Conservation (phyloP, 768 basidiomycete species). For the Pisolithus microcarpus region DNA sequence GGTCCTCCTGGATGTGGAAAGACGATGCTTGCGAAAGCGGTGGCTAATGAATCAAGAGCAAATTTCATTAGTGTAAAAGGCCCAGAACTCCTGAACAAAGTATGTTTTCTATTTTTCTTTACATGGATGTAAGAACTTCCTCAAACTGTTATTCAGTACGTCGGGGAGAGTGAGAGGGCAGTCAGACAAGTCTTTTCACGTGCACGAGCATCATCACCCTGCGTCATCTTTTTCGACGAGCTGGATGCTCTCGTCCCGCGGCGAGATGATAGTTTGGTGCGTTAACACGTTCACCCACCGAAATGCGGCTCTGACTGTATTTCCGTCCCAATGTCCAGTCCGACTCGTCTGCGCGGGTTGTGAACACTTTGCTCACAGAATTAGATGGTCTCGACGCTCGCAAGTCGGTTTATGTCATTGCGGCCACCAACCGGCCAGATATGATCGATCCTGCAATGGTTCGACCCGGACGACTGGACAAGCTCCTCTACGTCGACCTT, state of each 20-base stretch:
- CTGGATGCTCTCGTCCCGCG: constrained; percentile 87
- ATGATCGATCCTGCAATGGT: constrained; percentile 99
- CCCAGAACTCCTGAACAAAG: constrained; percentile 95
- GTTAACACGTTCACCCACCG: constrained; percentile 16
- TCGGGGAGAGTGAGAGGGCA: constrained; percentile 94
- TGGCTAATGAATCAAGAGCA: constrained; percentile 90
- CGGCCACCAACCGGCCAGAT: constrained; percentile 91
- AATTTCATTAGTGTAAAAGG: constrained; percentile 99
- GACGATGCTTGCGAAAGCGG: constrained; percentile 95
- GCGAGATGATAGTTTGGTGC: constrained; percentile 80
- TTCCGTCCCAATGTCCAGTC: constrained; percentile 42
- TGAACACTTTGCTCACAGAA: constrained; percentile 87
- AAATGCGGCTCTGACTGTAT: not conserved
- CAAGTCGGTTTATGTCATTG: constrained; percentile 87
- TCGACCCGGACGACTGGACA: constrained; percentile 91
- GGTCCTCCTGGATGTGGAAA: constrained; percentile 99
- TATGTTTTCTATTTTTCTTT: constrained; percentile 19
- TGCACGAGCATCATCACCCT: constrained; percentile 88
- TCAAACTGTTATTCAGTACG: constrained; percentile 52
- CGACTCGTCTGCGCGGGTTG: constrained; percentile 87
- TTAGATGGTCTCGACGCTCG: constrained; percentile 86
- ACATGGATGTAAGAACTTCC: not conserved
- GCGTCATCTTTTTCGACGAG: constrained; percentile 94
- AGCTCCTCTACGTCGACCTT: constrained; percentile 88
- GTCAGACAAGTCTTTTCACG: constrained; percentile 92